These are phyloP conservation scores for Magnusiomyces magnusii DNA, from an alignment of 1,139 yeast genomes.

Conservation along the genomic window DNA sequence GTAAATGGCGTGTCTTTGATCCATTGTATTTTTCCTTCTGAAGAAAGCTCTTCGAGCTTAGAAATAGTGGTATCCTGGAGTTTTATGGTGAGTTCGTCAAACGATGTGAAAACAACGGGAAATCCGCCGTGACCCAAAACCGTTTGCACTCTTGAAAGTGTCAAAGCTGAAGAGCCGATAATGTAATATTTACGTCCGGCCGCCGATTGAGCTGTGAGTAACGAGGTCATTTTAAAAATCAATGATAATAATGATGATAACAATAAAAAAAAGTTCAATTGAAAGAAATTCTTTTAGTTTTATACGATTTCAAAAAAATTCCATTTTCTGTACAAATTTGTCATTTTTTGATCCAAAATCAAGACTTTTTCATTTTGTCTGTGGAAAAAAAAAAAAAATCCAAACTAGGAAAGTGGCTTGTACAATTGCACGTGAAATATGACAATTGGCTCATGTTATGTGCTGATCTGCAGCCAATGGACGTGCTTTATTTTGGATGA, in stretches of 20 bases:
- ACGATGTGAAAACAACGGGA: constrained; percentile 9
- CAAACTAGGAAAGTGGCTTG: constrained; percentile 13
- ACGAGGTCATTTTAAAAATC: constrained; percentile 20
- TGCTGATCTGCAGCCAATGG: not conserved
- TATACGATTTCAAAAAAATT: no score
- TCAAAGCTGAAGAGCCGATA: constrained; percentile 41
- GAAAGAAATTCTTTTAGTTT: not conserved
- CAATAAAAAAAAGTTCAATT: not conserved
- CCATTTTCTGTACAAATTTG: no score
- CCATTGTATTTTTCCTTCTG: constrained; percentile 21
- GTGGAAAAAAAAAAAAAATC: not conserved
- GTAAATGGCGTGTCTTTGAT: constrained; percentile 36
- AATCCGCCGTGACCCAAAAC: constrained; percentile 13
- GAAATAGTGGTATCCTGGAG: not conserved
- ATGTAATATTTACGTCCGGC: constrained; percentile 52
- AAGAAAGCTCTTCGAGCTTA: not conserved
- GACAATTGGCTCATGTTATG: not conserved
- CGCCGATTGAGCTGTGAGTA: constrained; percentile 47
- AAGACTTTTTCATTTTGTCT: no score
- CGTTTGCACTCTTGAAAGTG: constrained; percentile 11
- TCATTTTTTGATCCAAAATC: not conserved
- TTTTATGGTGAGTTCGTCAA: not conserved
- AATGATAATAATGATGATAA: not conserved
- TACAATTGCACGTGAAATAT: constrained; percentile 15
- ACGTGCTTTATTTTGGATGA: not conserved